A percentile compares a stretch with the other conserved stretches of the same genome.
Conservation (phyloP, 176 grass and related monocot species). For the Calamus simplicifolius region DNA sequence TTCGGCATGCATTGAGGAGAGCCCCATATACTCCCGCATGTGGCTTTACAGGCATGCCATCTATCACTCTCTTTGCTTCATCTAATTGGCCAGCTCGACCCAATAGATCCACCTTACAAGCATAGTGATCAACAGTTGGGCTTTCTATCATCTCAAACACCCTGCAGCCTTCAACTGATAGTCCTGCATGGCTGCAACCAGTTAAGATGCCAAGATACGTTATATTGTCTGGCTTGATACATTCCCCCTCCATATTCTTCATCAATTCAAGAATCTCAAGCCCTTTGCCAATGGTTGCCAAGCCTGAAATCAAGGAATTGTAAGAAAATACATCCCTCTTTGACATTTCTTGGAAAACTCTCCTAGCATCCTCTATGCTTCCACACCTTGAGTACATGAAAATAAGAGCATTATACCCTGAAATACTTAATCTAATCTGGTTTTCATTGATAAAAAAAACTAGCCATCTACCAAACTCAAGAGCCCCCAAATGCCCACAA, state of each 20-base stretch:
- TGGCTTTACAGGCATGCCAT: conserved; percentile 14
- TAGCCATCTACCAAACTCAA: conserved; percentile 13
- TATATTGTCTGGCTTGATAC: conserved; percentile 5
- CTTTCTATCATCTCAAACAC: conserved; percentile 9
- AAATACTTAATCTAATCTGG: not conserved
- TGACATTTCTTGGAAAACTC: conserved; percentile 1
- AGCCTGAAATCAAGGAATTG: conserved; percentile 17
- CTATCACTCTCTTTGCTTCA: conserved; percentile 4
- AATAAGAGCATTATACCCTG: conserved; percentile 15
- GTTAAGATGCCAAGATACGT: conserved; percentile 12
- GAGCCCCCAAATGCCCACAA: conserved; percentile 16
- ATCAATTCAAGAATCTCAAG: not conserved
- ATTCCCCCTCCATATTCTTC: conserved; percentile 8
- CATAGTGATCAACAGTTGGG: conserved; percentile 10
- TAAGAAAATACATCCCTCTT: conserved; percentile 14
- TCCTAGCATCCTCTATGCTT: conserved; percentile 9
- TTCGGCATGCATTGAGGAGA: conserved; percentile 7
- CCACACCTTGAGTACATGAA: conserved; percentile 21
- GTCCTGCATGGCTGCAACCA: conserved; percentile 21
- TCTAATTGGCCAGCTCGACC: conserved; percentile 6
- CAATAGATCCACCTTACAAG: conserved; percentile 21
- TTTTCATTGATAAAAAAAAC: conserved; percentile 7
- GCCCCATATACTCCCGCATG: conserved; percentile 19
- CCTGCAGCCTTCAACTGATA: not conserved
- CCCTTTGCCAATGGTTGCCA: conserved; percentile 7